Evolutionary conservation across 192 early-diverging fungal genomes (phyloP).

Genomic region (Piromyces finnis): DNA sequence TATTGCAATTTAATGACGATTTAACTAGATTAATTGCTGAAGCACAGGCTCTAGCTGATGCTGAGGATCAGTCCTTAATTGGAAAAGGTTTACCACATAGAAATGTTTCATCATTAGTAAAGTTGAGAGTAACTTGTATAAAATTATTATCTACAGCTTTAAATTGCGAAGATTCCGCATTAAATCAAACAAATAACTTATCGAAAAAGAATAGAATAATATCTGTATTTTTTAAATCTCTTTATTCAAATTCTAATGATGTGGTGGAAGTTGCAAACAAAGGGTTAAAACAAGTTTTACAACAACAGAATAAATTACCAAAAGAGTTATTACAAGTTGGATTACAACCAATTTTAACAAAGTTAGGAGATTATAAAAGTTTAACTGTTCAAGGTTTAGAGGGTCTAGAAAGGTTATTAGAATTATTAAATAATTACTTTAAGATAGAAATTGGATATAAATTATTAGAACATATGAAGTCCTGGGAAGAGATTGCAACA

Average conservation of each 20-base stretch:
- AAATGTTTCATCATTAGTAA: constrained; percentile 60
- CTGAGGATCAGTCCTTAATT: constrained; percentile 89
- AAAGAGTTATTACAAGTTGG: constrained; percentile 89
- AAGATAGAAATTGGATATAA: constrained; percentile 97
- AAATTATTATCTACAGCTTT: constrained; percentile 88
- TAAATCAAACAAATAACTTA: constrained; percentile 51
- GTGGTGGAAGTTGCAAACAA: constrained; percentile 88
- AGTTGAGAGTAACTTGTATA: constrained; percentile 89
- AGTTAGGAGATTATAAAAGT: constrained; percentile 84
- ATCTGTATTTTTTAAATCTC: constrained; percentile 94
- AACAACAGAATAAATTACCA: constrained; percentile 72
- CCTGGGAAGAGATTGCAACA: constrained; percentile 78
- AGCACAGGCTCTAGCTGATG: constrained; percentile 81
- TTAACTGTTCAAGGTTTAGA: constrained; percentile 85
- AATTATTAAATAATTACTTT: constrained; percentile 93
- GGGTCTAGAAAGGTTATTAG: constrained; percentile 77
- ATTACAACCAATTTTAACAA: constrained; percentile 86
- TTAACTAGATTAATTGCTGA: constrained; percentile 75
- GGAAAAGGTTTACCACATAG: constrained; percentile 66
- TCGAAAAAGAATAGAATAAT: constrained; percentile 75
- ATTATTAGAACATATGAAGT: constrained; percentile 82
- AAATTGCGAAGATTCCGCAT: constrained; percentile 56
- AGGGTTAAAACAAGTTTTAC: constrained; percentile 64
- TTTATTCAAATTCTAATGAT: constrained; percentile 86
- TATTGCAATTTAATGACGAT: constrained; percentile 82